A percentile compares a stretch with the other conserved stretches of the same genome.
Conservation (phyloP, 2,329 filamentous ascomycete genomes). For the Chaetomiaceae sp. region DNA sequence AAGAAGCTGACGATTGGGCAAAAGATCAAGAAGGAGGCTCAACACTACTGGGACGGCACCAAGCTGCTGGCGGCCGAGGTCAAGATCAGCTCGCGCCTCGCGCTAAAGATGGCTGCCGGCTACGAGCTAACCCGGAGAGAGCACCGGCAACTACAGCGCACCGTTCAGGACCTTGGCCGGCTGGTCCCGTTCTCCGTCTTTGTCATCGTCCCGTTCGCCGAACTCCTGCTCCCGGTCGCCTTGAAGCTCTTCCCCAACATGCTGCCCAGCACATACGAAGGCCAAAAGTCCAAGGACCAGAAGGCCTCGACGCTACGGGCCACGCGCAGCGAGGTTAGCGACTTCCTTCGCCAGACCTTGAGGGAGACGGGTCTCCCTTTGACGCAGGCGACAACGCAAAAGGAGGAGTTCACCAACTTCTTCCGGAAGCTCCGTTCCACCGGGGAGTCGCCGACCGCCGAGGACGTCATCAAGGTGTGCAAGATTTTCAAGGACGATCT, state of each 20-base stretch:
- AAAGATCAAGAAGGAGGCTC: constrained; percentile 88
- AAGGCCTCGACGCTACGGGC: constrained; percentile 78
- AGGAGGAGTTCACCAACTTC: constrained; percentile 91
- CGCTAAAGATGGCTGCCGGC: constrained; percentile 94
- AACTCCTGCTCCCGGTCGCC: constrained; percentile 85
- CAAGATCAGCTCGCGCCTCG: constrained; percentile 84
- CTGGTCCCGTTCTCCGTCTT: constrained; percentile 96
- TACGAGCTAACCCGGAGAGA: constrained; percentile 95
- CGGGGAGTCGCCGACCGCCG: constrained; percentile 78
- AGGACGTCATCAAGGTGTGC: constrained; percentile 97
- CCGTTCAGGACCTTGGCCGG: constrained; percentile 87
- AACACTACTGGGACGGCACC: constrained; percentile 98
- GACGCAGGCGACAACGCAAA: constrained; percentile 77
- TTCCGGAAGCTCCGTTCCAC: constrained; percentile 94
- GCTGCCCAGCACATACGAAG: constrained; percentile 95
- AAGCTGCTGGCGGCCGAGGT: constrained; percentile 91
- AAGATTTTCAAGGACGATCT: constrained; percentile 98
- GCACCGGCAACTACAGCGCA: constrained; percentile 85
- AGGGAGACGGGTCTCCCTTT: constrained; percentile 91
- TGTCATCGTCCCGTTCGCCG: constrained; percentile 92
- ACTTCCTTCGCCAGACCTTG: constrained; percentile 81
- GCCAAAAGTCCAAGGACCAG: constrained; percentile 79
- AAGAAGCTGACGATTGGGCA: constrained; percentile 87
- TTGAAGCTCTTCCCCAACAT: constrained; percentile 95
- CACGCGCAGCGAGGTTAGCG: constrained; percentile 89